These are phyloP conservation scores for Aspergillus unguis DNA, from an alignment of 2,329 filamentous ascomycete genomes.

Conservation along the genomic window DNA sequence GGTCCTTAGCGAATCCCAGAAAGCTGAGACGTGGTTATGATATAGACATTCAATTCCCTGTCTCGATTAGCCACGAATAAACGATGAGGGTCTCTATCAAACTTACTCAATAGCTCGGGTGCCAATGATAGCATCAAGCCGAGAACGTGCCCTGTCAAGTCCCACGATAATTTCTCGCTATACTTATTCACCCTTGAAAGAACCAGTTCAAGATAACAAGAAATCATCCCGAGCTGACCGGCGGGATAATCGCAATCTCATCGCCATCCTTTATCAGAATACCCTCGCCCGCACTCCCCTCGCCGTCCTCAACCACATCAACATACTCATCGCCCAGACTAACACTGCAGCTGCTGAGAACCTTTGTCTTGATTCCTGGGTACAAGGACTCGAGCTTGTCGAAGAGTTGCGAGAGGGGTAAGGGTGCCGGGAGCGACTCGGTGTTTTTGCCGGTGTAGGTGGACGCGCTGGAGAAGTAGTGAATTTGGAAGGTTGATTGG, in stretches of 20 bases:
- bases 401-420: slow-evolving; percentile 38
- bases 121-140: no score
- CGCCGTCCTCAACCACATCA: slow-evolving; percentile 29
- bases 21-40: no score
- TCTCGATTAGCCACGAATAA: background rate
- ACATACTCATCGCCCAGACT: slow-evolving; percentile 46
- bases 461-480: slow-evolving; percentile 46
- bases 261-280: slow-evolving; percentile 40
- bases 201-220: background rate
- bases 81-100: no score
- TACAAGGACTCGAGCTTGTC: slow-evolving; percentile 38
- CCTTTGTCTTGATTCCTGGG: slow-evolving; percentile 39
- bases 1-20: no score
- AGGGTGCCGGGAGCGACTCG: slow-evolving; percentile 41
- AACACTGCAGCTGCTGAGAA: slow-evolving; percentile 41
- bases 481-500: slow-evolving; percentile 36
- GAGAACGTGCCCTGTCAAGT: no score
- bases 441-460: slow-evolving; percentile 40
- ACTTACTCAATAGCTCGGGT: no score
- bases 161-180: no score
- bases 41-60: no score
- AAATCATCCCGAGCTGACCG: slow-evolving; percentile 45
- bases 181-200: no score
- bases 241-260: slow-evolving; percentile 48
- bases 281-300: slow-evolving; percentile 17